Evolutionary conservation across 805 yeast species (phyloP).

Genomic region (Suhomyces vadensis): DNA sequence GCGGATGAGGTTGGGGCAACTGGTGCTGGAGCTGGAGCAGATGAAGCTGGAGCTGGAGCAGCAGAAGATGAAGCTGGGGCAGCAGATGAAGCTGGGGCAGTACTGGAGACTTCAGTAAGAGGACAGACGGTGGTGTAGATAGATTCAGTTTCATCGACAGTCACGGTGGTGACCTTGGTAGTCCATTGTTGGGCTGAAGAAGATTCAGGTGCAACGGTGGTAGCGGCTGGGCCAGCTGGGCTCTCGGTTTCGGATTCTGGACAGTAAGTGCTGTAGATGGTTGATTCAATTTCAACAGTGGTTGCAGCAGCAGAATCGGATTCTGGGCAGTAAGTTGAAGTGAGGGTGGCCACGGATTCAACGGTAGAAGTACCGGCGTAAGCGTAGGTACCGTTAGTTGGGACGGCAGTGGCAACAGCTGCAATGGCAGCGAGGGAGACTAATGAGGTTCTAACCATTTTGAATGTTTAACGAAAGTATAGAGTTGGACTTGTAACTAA

Average conservation of each 20-base stretch:
- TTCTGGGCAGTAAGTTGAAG: constrained; percentile 23
- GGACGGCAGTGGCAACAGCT: constrained; percentile 15
- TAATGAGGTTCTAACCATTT: constrained; percentile 11
- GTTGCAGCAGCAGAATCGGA: constrained; percentile 3
- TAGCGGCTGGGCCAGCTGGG: no score
- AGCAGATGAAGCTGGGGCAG: constrained; percentile 9
- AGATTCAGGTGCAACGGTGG: constrained; percentile 6
- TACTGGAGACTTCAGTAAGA: constrained; percentile 8
- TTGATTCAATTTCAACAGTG: constrained; percentile 9
- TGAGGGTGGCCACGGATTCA: constrained; percentile 10
- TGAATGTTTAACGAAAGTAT: constrained; percentile 14
- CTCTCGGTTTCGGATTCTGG: constrained; percentile 11
- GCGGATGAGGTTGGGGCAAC: constrained; percentile 9
- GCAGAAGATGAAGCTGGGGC: constrained; percentile 8
- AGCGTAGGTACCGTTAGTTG: constrained; percentile 18
- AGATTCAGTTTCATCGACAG: constrained; percentile 16
- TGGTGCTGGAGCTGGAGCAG: constrained; percentile 13
- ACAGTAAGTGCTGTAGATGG: constrained; percentile 22
- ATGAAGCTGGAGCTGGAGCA: constrained; percentile 5
- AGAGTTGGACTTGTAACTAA: constrained; percentile 15
- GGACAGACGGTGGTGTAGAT: constrained; percentile 18
- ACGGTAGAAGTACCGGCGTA: constrained; percentile 12
- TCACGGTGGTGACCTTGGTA: constrained; percentile 17
- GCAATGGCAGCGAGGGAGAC: constrained; percentile 12
- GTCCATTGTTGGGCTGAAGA: constrained; percentile 11